These are phyloP conservation scores for Saccharum hybrid DNA, from an alignment of 202 grass and related monocot species.

Conservation along the genomic window DNA sequence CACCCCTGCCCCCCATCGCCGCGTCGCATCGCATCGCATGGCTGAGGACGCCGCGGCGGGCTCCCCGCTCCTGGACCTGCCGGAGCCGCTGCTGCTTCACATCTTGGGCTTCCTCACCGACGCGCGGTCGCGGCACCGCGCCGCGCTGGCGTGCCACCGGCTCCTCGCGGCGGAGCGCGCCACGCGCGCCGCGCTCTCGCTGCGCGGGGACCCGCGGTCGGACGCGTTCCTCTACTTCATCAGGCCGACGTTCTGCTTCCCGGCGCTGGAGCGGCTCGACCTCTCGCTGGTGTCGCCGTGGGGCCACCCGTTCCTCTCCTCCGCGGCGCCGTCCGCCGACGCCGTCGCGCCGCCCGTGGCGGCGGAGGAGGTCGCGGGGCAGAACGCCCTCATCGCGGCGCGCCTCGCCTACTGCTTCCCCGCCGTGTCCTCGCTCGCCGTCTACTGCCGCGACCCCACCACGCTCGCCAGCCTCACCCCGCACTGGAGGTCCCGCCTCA, in stretches of 20 bases:
- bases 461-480: constrained; percentile 58
- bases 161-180: constrained; percentile 57
- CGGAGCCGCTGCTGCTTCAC: constrained; percentile 50
- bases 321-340: constrained; percentile 29
- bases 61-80: constrained; percentile 50
- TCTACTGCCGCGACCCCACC: constrained; percentile 88
- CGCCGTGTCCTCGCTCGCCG: constrained; percentile 54
- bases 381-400: constrained; percentile 40
- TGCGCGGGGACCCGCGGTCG: constrained; percentile 68
- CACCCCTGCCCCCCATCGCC: neutral
- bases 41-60: neutral
- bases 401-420: constrained; percentile 57
- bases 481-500: constrained; percentile 56
- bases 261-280: constrained; percentile 69
- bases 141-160: constrained; percentile 32
- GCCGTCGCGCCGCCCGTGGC: neutral
- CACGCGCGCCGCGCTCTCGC: constrained; percentile 66
- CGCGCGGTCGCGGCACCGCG: constrained; percentile 37
- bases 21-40: constrained; percentile 27
- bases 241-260: constrained; percentile 58
- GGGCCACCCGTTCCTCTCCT: constrained; percentile 61
- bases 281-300: constrained; percentile 84
- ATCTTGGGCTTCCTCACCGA: constrained; percentile 58
- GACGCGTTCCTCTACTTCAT: constrained; percentile 30
- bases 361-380: constrained; percentile 23